Conservation (phyloP, 371 early-diverging fungal species). For the Mortierella sp. region DNA sequence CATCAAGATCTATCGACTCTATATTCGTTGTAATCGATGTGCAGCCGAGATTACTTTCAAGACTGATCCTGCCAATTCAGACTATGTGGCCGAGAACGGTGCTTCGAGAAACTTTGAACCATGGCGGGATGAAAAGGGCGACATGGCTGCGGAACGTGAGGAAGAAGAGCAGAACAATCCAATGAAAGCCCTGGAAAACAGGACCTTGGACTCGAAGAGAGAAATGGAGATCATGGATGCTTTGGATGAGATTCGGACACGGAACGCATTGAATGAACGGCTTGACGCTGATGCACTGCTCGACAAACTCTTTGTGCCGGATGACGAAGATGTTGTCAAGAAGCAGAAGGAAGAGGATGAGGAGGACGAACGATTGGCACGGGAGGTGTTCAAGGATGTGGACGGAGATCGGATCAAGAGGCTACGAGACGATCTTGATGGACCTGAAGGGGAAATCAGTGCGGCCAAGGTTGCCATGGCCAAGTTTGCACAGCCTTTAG, state of each 20-base stretch:
- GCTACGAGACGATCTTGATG: slow-evolving; percentile 60
- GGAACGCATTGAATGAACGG: slow-evolving; percentile 87
- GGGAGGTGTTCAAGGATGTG: slow-evolving; percentile 70
- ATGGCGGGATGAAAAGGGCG: slow-evolving; percentile 74
- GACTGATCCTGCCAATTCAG: slow-evolving; percentile 96
- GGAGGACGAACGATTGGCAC: slow-evolving; percentile 75
- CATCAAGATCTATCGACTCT: slow-evolving; percentile 94
- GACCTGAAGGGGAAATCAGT: slow-evolving; percentile 50
- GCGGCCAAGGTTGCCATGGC: slow-evolving; percentile 59
- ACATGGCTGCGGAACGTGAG: slow-evolving; percentile 60
- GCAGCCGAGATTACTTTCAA: slow-evolving; percentile 97
- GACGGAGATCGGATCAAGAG: slow-evolving; percentile 81
- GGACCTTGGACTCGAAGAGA: slow-evolving; percentile 91
- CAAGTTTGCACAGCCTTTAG: slow-evolving; percentile 41
- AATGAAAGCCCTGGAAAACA: slow-evolving; percentile 92
- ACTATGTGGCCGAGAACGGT: slow-evolving; percentile 95
- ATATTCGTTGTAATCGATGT: slow-evolving; percentile 96
- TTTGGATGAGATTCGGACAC: slow-evolving; percentile 91
- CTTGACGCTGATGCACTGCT: slow-evolving; percentile 73
- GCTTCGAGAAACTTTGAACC: slow-evolving; percentile 96
- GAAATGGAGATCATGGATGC: slow-evolving; percentile 98
- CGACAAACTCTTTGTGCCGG: slow-evolving; percentile 61
- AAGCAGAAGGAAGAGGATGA: slow-evolving; percentile 67
- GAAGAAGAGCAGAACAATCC: slow-evolving; percentile 91
- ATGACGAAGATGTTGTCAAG: slow-evolving; percentile 49